Percentiles rank a stretch among this genome's conserved stretches.
These are phyloP conservation scores for Spathaspora sp. DNA, from an alignment of 1,139 yeast genomes.

Conservation along the genomic window DNA sequence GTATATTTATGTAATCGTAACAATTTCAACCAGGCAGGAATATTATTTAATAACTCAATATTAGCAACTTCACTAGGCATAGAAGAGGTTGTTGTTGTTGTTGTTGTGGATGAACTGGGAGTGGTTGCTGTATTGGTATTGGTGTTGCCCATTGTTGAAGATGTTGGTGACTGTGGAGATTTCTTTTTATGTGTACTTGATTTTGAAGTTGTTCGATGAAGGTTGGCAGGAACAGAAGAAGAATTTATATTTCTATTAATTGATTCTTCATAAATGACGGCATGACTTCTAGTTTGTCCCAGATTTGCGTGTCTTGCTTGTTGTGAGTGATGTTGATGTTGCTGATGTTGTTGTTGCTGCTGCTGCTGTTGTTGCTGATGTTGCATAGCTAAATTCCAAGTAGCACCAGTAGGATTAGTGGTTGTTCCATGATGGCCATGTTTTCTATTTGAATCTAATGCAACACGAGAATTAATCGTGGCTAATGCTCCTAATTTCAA, in stretches of 20 bases:
- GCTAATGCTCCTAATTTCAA: conserved; percentile 62
- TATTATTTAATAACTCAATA: conserved; percentile 64
- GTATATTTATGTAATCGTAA: conserved; percentile 92
- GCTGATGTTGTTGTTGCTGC: conserved; percentile 5
- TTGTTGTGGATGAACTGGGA: conserved; percentile 11
- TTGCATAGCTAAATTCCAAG: conserved; percentile 7
- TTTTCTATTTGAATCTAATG: conserved; percentile 55
- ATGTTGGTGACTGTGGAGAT: conserved; percentile 11
- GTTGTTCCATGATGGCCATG: conserved; percentile 18
- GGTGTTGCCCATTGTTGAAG: conserved; percentile 9
- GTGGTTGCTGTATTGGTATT: conserved; percentile 7
- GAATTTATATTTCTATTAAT: conserved; percentile 38
- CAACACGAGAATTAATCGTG: conserved; percentile 61
- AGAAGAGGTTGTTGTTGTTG: conserved; percentile 31
- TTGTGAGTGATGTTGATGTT: conserved; percentile 6
- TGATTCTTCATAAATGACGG: conserved; percentile 30
- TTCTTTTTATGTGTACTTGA: conserved; percentile 8
- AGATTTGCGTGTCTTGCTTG: conserved; percentile 2
- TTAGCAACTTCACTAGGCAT: conserved; percentile 70
- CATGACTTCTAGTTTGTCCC: neutral
- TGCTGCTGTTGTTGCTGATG: conserved; percentile 12
- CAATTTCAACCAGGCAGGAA: conserved; percentile 91
- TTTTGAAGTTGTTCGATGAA: conserved; percentile 7
- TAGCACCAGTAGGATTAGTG: conserved; percentile 11
- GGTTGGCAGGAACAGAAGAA: conserved; percentile 33